These are phyloP conservation scores for Pleodorina starrii DNA, from an alignment of 139 green algal genomes.

Conservation along the genomic window DNA sequence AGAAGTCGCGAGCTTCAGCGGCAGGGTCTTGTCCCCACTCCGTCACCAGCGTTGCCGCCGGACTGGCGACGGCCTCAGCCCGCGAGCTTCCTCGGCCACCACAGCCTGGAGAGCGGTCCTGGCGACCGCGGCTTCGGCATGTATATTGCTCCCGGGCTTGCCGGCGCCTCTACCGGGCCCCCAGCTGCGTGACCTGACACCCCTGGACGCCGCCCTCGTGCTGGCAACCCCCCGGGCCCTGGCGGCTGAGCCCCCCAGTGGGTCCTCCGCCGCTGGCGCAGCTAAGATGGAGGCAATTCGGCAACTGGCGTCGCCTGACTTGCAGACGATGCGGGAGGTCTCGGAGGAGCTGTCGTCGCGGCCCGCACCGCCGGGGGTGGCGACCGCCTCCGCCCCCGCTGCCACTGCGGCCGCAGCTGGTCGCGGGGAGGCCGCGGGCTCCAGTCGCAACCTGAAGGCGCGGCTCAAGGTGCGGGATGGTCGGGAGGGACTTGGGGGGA, in stretches of 20 bases:
- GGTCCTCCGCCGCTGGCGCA: background rate
- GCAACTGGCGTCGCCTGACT: conserved; percentile 5
- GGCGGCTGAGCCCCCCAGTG: background rate
- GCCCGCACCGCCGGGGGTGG: background rate
- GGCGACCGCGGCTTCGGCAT: background rate
- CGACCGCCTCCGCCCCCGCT: background rate
- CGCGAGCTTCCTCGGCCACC: too few species aligned
- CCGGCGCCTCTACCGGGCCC: background rate
- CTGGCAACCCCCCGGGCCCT: background rate
- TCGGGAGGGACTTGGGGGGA: background rate
- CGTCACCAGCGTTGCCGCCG: background rate
- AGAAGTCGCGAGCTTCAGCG: background rate
- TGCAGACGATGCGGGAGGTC: conserved; percentile 2
- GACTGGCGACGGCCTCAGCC: too few species aligned
- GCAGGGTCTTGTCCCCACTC: background rate
- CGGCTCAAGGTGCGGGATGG: background rate
- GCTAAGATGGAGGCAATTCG: background rate
- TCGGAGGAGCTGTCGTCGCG: conserved; percentile 39
- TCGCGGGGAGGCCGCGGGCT: background rate
- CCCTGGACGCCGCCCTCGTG: background rate
- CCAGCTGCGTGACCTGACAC: background rate
- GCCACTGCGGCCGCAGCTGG: background rate
- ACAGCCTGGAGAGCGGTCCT: background rate
- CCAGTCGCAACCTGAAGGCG: background rate
- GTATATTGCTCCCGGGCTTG: background rate